Evolutionary conservation across 495 filamentous ascomycete genomes (phyloP).

Genomic region (Penicillium silybi): DNA sequence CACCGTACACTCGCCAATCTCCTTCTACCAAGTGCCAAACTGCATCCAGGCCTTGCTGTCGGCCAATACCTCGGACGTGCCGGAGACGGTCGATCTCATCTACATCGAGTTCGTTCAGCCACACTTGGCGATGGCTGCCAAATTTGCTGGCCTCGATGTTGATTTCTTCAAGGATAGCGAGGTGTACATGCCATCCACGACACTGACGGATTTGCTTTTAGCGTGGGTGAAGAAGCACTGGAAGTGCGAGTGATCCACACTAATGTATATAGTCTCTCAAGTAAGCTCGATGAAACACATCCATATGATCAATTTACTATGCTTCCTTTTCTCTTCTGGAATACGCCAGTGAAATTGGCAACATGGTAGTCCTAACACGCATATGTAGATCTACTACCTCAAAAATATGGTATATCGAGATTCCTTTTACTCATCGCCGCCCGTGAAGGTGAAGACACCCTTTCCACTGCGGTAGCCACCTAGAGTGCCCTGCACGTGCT

Average conservation of each 20-base stretch:
- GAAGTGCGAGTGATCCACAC: slow-evolving; percentile 37
- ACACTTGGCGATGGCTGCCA: slow-evolving; percentile 69
- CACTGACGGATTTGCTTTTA: slow-evolving; percentile 69
- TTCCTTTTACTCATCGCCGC: slow-evolving; percentile 30
- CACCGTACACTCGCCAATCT: slow-evolving; percentile 70
- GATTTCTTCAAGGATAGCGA: slow-evolving; percentile 55
- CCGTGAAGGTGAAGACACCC: slow-evolving; percentile 79
- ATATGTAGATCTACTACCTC: background rate
- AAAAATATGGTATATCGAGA: background rate
- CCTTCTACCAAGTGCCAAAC: slow-evolving; percentile 76
- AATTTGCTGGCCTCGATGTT: slow-evolving; percentile 57
- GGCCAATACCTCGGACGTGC: slow-evolving; percentile 33
- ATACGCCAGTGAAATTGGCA: background rate
- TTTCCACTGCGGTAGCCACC: slow-evolving; percentile 80
- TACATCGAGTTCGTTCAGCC: slow-evolving; percentile 88
- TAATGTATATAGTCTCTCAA: background rate
- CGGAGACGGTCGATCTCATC: slow-evolving; percentile 76
- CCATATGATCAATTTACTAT: background rate
- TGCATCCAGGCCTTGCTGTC: slow-evolving; percentile 69
- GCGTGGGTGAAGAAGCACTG: slow-evolving; percentile 80
- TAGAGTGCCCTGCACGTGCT: slow-evolving; percentile 71
- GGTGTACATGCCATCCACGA: slow-evolving; percentile 60
- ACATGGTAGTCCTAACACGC: background rate
- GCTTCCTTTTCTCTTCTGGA: background rate
- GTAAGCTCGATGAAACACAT: background rate